A percentile compares a stretch with the other conserved stretches of the same genome.
phyloP scores from a whole-genome alignment of 805 yeast species.

The Hermanozyma aechmeae region DNA sequence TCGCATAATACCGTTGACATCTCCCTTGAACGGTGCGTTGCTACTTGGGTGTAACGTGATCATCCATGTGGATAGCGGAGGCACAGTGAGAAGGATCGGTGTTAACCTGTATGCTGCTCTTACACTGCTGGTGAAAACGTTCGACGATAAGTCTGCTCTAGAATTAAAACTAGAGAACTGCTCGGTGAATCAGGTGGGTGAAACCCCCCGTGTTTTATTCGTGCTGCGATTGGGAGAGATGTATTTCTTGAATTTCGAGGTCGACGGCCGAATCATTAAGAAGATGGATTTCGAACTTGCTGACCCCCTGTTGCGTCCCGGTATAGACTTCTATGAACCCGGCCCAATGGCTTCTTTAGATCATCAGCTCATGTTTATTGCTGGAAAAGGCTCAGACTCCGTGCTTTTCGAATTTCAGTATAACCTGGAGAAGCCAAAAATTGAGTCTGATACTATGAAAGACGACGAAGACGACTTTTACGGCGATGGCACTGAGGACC shows the following conservation, averaged over 20 bases:
- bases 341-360: conserved; percentile 33
- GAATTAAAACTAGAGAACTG: conserved; percentile 50
- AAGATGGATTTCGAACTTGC: conserved; percentile 22
- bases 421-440: conserved; percentile 6
- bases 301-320: conserved; percentile 16
- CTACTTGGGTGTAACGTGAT: conserved; percentile 68
- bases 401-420: conserved; percentile 36
- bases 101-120: conserved; percentile 45
- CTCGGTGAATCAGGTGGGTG: conserved; percentile 22
- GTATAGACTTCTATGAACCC: conserved; percentile 28
- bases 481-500: conserved; percentile 22
- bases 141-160: conserved; percentile 39
- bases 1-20: conserved; percentile 50
- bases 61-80: conserved; percentile 72
- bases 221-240: conserved; percentile 24
- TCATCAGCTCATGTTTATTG: conserved; percentile 43
- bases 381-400: conserved; percentile 53
- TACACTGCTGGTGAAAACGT: conserved; percentile 26
- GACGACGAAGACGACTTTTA: conserved; percentile 40
- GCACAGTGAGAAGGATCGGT: conserved; percentile 53
- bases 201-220: conserved; percentile 25
- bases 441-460: conserved; percentile 11
- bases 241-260: conserved; percentile 24
- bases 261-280: conserved; percentile 35
- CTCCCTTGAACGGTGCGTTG: conserved; percentile 63